Conservation (phyloP, 371 early-diverging fungal species). For the Circinella umbellata region DNA sequence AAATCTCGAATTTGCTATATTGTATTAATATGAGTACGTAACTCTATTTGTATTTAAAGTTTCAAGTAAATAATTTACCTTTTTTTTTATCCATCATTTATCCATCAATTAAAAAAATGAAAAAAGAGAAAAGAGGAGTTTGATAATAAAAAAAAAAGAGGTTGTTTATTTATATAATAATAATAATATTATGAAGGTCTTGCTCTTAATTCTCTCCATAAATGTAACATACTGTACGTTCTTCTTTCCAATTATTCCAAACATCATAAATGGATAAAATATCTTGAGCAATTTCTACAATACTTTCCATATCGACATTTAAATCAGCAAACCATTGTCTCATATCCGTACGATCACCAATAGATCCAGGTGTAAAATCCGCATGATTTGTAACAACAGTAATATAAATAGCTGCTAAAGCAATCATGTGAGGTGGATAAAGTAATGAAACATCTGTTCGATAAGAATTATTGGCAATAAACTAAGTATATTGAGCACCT, state of each 20-base stretch:
- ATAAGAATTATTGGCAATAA: slow-evolving; percentile 83
- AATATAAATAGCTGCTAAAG: slow-evolving; percentile 81
- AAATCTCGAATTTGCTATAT: not conserved
- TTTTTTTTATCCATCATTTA: no score
- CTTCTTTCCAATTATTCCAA: slow-evolving; percentile 72
- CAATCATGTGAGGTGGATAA: slow-evolving; percentile 90
- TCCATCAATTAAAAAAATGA: no score
- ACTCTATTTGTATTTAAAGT: no score
- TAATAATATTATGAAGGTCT: not conserved
- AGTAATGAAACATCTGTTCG: slow-evolving; percentile 78
- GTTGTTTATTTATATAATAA: not conserved
- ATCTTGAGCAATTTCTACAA: slow-evolving; percentile 74
- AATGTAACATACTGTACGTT: slow-evolving; percentile 45
- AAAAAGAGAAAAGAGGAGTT: no score
- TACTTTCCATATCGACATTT: slow-evolving; percentile 74
- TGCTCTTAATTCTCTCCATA: slow-evolving; percentile 45
- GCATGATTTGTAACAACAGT: slow-evolving; percentile 67
- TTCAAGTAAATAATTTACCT: no score
- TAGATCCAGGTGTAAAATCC: slow-evolving; percentile 48
- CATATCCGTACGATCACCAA: slow-evolving; percentile 61
- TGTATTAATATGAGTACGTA: no score
- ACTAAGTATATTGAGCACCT: slow-evolving; percentile 79
- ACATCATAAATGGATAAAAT: slow-evolving; percentile 66
- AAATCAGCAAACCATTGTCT: slow-evolving; percentile 78
- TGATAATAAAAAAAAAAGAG: not conserved